phyloP scores from a whole-genome alignment of 169 alveolate species.

The Sarcocystis neurona region DNA sequence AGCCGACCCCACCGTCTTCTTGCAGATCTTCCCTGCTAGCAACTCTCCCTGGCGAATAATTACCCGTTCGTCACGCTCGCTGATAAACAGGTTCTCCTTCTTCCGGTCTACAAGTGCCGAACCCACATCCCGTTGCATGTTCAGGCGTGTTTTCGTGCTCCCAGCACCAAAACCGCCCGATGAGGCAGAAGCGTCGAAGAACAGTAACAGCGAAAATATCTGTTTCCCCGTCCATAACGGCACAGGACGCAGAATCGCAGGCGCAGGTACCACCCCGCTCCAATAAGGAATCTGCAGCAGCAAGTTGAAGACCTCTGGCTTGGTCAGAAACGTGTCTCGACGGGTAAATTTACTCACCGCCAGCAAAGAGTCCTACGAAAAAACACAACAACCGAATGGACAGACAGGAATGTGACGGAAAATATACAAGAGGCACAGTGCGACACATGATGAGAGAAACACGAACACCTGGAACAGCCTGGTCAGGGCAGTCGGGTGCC shows the following conservation, averaged over 20 bases:
- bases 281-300: constrained; percentile 97
- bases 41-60: constrained; percentile 96
- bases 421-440: background rate
- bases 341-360: constrained; percentile 94
- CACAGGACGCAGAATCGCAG: constrained; percentile 96
- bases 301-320: constrained; percentile 86
- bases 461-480: background rate
- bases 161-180: constrained; percentile 32
- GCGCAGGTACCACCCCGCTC: constrained; percentile 97
- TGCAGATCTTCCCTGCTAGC: constrained; percentile 95
- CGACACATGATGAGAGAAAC: background rate
- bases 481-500: background rate
- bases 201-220: constrained; percentile 93
- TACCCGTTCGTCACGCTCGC: constrained; percentile 64
- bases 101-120: constrained; percentile 51
- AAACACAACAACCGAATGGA: background rate
- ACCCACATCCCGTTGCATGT: constrained; percentile 68
- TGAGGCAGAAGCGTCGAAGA: constrained; percentile 73
- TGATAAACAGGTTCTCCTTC: constrained; percentile 69
- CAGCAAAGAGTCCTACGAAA: constrained; percentile 93
- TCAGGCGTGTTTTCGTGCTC: constrained; percentile 55
- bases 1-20: constrained; percentile 97
- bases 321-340: constrained; percentile 95
- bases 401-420: background rate
- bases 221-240: constrained; percentile 99